Percentiles rank a stretch among this genome's conserved stretches.
Conservation (phyloP, 345 rosid species). For the Capsella bursapastoris region DNA sequence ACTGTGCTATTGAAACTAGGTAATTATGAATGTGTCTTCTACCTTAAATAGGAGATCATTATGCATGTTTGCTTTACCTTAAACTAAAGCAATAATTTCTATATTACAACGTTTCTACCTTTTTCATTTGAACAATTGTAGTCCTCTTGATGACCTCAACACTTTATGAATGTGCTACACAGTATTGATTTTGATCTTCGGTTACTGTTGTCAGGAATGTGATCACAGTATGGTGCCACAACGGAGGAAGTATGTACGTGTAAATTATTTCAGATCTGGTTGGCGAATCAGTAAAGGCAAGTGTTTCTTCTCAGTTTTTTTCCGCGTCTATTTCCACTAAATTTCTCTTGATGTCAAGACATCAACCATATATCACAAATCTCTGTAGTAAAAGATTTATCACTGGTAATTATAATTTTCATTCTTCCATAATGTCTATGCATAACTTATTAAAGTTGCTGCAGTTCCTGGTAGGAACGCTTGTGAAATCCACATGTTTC, state of each 20-base stretch:
- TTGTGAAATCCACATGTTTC: slow-evolving; percentile 82
- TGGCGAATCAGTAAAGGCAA: slow-evolving; percentile 88
- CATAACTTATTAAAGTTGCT: slow-evolving; percentile 35
- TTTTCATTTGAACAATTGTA: not conserved
- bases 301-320: slow-evolving; percentile 30
- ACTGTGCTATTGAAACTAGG: not conserved
- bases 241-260: slow-evolving; percentile 83
- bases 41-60: slow-evolving; percentile 16
- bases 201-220: slow-evolving; percentile 62
- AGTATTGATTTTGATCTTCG: slow-evolving; percentile 15
- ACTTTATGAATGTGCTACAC: not conserved
- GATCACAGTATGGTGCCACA: slow-evolving; percentile 70
- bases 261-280: slow-evolving; percentile 82
- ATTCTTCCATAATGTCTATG: not conserved
- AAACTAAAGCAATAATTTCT: not conserved
- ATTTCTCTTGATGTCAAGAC: not conserved
- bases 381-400: slow-evolving; percentile 5
- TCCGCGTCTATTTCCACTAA: not conserved
- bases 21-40: not conserved
- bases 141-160: not conserved
- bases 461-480: slow-evolving; percentile 87
- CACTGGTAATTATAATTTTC: not conserved
- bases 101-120: not conserved
- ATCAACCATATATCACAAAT: slow-evolving; percentile 5
- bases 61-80: not conserved